phyloP scores from a whole-genome alignment of 1,139 yeast genomes.

The Candida anutae region DNA sequence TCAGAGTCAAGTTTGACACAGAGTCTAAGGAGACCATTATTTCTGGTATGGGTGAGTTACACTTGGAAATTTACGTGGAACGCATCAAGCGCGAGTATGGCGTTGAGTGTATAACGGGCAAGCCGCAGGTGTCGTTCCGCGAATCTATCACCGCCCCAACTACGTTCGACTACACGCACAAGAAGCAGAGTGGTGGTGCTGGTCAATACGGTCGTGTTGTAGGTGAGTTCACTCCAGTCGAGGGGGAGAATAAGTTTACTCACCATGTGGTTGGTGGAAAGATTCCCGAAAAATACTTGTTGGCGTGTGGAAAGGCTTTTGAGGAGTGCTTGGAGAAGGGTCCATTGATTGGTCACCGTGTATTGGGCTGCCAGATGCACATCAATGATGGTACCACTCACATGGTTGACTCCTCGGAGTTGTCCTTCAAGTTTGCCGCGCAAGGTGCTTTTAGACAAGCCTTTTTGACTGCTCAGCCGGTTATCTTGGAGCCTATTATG shows the following conservation, averaged over 20 bases:
- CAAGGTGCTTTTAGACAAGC: constrained; percentile 90
- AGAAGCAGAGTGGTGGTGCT: constrained; percentile 98
- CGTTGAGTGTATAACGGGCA: constrained; percentile 91
- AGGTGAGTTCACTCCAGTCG: constrained; percentile 68
- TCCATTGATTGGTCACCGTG: constrained; percentile 91
- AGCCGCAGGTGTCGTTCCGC: constrained; percentile 97
- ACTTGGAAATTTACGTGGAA: constrained; percentile 93
- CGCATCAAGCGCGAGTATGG: constrained; percentile 97
- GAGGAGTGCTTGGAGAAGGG: constrained; percentile 95
- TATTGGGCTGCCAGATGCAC: constrained; percentile 87
- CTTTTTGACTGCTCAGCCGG: constrained; percentile 76
- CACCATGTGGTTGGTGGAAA: constrained; percentile 95
- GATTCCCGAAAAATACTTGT: constrained; percentile 88
- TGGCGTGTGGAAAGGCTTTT: constrained; percentile 94
- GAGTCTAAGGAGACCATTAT: constrained; percentile 95
- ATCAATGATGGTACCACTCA: constrained; percentile 97
- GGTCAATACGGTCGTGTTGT: constrained; percentile 98
- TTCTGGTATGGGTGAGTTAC: constrained; percentile 98
- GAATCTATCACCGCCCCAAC: constrained; percentile 76
- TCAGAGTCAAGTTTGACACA: constrained; percentile 81
- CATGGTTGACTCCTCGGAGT: constrained; percentile 93
- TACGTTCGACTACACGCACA: constrained; percentile 89
- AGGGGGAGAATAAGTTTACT: constrained; percentile 64
- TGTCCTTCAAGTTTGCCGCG: constrained; percentile 91
- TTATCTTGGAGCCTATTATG: constrained; percentile 94